Conservation (phyloP, 2,329 filamentous ascomycete genomes). For the Colletotrichum caudatum region DNA sequence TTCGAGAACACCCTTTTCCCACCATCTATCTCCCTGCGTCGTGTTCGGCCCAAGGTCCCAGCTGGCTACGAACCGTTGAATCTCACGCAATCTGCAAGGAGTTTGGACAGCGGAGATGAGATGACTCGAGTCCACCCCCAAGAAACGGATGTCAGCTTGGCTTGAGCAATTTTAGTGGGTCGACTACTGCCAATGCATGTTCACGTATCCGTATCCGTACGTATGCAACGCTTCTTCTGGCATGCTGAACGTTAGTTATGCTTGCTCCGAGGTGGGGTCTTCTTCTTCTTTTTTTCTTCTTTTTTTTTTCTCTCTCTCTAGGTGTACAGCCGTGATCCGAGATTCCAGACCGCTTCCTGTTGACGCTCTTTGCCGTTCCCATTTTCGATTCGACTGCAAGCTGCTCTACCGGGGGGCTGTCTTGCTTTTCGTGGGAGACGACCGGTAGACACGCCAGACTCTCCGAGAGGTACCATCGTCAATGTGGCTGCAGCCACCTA, state of each 20-base stretch:
- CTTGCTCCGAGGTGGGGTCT: slow-evolving; percentile 2
- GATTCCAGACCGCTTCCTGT: slow-evolving; percentile 31
- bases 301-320: slow-evolving; percentile 24
- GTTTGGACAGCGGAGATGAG: slow-evolving; percentile 39
- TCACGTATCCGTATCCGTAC: neutral
- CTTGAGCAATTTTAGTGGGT: slow-evolving; percentile 31
- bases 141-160: slow-evolving; percentile 19
- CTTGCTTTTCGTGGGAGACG: slow-evolving; percentile 9
- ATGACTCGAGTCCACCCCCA: slow-evolving; percentile 24
- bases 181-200: slow-evolving; percentile 17
- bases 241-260: slow-evolving; percentile 14
- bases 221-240: slow-evolving; percentile 22
- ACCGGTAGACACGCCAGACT: slow-evolving; percentile 14
- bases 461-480: slow-evolving; percentile 4
- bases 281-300: neutral
- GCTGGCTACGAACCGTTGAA: slow-evolving; percentile 4
- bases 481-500: slow-evolving; percentile 26
- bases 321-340: slow-evolving; percentile 33
- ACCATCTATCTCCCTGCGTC: slow-evolving; percentile 8
- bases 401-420: slow-evolving; percentile 14
- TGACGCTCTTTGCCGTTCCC: slow-evolving; percentile 13
- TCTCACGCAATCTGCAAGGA: slow-evolving; percentile 34
- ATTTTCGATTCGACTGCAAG: slow-evolving; percentile 32
- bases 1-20: slow-evolving; percentile 1
- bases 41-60: slow-evolving; percentile 11